A percentile compares a stretch with the other conserved stretches of the same genome.
These are phyloP conservation scores for Sonneratia caseolaris DNA, from an alignment of 345 rosid species.

Conservation along the genomic window DNA sequence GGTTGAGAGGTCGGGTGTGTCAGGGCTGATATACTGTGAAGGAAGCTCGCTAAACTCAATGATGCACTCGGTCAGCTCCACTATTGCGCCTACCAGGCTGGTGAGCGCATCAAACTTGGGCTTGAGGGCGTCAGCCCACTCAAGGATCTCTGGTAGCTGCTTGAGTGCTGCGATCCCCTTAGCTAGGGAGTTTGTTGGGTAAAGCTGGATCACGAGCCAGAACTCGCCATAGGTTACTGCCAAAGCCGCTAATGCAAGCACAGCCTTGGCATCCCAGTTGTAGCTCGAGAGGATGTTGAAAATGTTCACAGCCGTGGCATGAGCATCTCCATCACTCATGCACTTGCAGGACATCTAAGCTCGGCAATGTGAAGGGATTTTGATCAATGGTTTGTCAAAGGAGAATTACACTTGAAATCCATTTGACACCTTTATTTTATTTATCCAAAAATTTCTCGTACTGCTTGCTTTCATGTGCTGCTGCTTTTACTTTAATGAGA, in stretches of 20 bases:
- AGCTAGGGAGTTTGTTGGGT: constrained; percentile 41
- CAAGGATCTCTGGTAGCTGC: constrained; percentile 37
- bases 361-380: not conserved
- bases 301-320: constrained; percentile 30
- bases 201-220: constrained; percentile 44
- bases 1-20: constrained; percentile 19
- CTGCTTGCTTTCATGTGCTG: too few species aligned
- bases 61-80: constrained; percentile 37
- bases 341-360: constrained; percentile 41
- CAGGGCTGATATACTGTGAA: constrained; percentile 25
- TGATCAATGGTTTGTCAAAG: not conserved
- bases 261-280: constrained; percentile 55
- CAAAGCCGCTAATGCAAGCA: constrained; percentile 46
- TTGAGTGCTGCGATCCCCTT: constrained; percentile 43
- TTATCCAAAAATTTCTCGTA: too few species aligned
- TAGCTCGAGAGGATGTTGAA: constrained; percentile 26
- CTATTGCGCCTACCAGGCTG: constrained; percentile 29
- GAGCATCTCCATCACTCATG: constrained; percentile 37
- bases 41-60: constrained; percentile 42
- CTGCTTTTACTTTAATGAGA: too few species aligned
- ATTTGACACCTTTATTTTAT: too few species aligned
- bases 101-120: constrained; percentile 29
- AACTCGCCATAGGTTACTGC: constrained; percentile 48
- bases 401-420: too few species aligned
- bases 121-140: constrained; percentile 20